Conservation (phyloP, 1,284 basidiomycete species). For the Ustilago loliicola region DNA sequence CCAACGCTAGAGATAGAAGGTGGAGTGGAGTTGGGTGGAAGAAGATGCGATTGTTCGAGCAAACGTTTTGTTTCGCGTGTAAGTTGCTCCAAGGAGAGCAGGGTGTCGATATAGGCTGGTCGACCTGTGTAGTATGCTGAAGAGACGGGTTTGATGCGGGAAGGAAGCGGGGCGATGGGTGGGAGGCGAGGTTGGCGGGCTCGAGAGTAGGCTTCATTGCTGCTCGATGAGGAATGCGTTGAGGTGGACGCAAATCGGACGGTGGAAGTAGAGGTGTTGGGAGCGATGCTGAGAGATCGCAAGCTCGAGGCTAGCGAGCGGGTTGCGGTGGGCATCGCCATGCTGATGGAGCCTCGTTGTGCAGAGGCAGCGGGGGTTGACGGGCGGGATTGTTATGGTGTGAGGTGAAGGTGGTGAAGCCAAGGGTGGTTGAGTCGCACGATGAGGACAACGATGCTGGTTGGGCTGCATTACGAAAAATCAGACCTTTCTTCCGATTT, state of each 20-base stretch:
- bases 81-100: conserved; percentile 79
- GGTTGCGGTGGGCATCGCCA: conserved; percentile 4
- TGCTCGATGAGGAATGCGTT: conserved; percentile 2
- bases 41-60: conserved; percentile 78
- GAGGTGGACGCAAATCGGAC: conserved; percentile 3
- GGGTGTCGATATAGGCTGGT: conserved; percentile 80
- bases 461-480: not conserved
- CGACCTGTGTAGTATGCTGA: conserved; percentile 90
- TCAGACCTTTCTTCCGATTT: conserved; percentile 17
- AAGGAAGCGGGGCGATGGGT: conserved; percentile 32
- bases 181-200: conserved; percentile 29
- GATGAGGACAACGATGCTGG: not conserved
- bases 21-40: conserved; percentile 82
- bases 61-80: conserved; percentile 76
- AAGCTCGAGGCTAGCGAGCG: conserved; percentile 16
- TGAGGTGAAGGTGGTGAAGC: not conserved
- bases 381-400: too few relatives aligned
- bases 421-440: not conserved
- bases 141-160: conserved; percentile 73
- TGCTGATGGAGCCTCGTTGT: not conserved
- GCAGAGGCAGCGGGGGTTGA: too few relatives aligned
- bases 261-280: conserved; percentile 11
- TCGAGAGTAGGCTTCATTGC: conserved; percentile 12
- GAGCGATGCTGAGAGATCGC: conserved; percentile 10
- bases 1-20: conserved; percentile 20